phyloP scores from a whole-genome alignment of 257 asterid species.

The Fraxinus excelsior region DNA sequence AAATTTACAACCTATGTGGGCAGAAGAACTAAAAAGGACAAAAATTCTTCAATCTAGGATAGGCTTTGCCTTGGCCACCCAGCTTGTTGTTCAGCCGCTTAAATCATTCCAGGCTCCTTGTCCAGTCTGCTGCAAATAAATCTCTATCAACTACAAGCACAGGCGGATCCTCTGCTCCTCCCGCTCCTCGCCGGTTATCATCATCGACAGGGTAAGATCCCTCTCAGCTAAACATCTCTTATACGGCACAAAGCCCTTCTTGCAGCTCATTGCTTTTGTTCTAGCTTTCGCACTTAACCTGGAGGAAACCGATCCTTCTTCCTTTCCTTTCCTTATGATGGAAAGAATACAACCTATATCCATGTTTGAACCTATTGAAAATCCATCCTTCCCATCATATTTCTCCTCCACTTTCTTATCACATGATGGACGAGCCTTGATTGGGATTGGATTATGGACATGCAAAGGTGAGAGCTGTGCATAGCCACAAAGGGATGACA shows the following conservation, averaged over 20 bases:
- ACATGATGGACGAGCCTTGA: constrained; percentile 37
- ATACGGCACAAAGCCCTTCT: constrained; percentile 79
- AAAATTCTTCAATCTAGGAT: no score
- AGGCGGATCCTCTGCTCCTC: constrained; percentile 62
- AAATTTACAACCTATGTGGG: no score
- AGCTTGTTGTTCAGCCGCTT: not conserved
- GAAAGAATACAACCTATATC: constrained; percentile 31
- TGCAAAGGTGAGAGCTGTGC: constrained; percentile 33
- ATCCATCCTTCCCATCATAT: constrained; percentile 42
- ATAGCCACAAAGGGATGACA: constrained; percentile 40
- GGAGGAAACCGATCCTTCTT: constrained; percentile 24
- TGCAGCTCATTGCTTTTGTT: constrained; percentile 32
- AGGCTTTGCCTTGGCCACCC: no score
- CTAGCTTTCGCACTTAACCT: constrained; percentile 40
- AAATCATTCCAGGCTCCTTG: not conserved
- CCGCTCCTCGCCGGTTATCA: constrained; percentile 44
- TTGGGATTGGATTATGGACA: constrained; percentile 60
- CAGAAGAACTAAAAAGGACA: no score
- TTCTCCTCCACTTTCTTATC: constrained; percentile 34
- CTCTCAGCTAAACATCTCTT: constrained; percentile 66
- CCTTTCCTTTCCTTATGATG: constrained; percentile 16
- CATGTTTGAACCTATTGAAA: constrained; percentile 48
- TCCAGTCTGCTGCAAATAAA: not conserved
- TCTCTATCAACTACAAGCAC: constrained; percentile 42
- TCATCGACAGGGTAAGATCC: constrained; percentile 29